Evolutionary conservation across 192 early-diverging fungal genomes (phyloP), one percentile per base, ranked within the genome.

Genomic region (Entophlyctis luteolus): DNA sequence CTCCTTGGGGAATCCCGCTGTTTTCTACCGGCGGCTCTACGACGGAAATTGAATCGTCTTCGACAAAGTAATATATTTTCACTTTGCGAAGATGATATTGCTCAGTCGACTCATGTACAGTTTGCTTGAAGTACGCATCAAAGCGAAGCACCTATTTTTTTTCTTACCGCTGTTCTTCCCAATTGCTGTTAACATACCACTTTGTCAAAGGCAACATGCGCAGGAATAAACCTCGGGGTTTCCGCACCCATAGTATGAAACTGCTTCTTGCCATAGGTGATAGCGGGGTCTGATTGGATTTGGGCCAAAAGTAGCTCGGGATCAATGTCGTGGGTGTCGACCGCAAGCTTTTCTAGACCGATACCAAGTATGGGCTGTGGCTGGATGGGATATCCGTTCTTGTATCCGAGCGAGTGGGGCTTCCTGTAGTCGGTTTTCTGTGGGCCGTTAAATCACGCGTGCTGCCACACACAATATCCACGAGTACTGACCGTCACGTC

Each of bases 31-130:
- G 84, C 5, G 86, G 86, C 63, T 87, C 86, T 22, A 83, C 78
- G 31, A 87, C 86, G 2, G 84, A 72, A 60, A 87, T 86, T 10
- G 84, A 83, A 63, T 86, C 82, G 71, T 87, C 86, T 71, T 87
- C 84, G 32, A 84, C 72, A 57, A 72, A 86, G 77, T 80, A 86
- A 28, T 77, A 72, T 49, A 86, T 85, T 12, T 77, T 49, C 3
- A 86, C 83, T 33, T 78, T 76, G 33, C 84, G 78, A 14, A 87
- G 74, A 39, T 84, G 84, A 62, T 83, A 84, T 62, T 86, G 85
- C 62, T 87, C 86, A 29, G 67, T 67, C 31, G 75, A 78, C 55
- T 86, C 84, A 68, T 84, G 79, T 22, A 86, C 82, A 22, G 82
- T 82, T 70, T 86, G 74, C 62, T 86, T 86, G 67, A 84, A 87